Evolutionary conservation across 2,329 filamentous ascomycete genomes (phyloP), one percentile per base, ranked within the genome.

Genomic region (Fusarium pseudoanthophilum): DNA sequence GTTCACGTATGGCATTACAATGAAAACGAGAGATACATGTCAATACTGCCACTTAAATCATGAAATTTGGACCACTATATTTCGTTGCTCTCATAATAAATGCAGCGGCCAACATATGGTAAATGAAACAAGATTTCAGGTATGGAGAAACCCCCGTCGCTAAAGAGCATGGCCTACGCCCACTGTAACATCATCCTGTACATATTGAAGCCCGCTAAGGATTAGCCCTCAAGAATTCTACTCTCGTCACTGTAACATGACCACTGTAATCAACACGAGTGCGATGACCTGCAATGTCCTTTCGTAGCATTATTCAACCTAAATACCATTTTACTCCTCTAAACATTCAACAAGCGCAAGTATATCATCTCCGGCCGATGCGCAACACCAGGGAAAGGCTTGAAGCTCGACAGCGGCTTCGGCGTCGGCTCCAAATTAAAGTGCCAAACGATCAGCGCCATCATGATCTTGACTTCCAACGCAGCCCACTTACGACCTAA

Each of bases 381-480:
- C 15, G 56, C 56, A n/a, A 59, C 40, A n/a, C 56, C 56, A 16
- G 56, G 56, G 20, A 49, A 49, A 9, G 56, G 56, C 24, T 59
- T 59, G 1, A 59, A 59, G 32, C 42, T 59, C 7, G 56, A 59
- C 14, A 59, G 11, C 3, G 40, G 32, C 32, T 59, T 49, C 1
- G 56, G 56, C 11, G 30, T 26, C 11, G 20, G 28, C 37, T 59
- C 32, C 11, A 49, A 7, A 4, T 59, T 30, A 4, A 59, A 59
- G 14, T 59, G 56, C 56, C 56, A 59, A 59, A 59, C 30, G 4
- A 59, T 49, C 1, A 59, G 56, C 20, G 42, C 42, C 21, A 59
- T 59, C 56, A 59, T 59, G n/a, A 59, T 59, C 15, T 36, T 59
- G 30, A 59, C 40, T 20, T 59, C 56, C 4, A 59, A 42, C 4